phyloP scores from a whole-genome alignment of 495 filamentous ascomycete species.

The Cercophora samala region DNA sequence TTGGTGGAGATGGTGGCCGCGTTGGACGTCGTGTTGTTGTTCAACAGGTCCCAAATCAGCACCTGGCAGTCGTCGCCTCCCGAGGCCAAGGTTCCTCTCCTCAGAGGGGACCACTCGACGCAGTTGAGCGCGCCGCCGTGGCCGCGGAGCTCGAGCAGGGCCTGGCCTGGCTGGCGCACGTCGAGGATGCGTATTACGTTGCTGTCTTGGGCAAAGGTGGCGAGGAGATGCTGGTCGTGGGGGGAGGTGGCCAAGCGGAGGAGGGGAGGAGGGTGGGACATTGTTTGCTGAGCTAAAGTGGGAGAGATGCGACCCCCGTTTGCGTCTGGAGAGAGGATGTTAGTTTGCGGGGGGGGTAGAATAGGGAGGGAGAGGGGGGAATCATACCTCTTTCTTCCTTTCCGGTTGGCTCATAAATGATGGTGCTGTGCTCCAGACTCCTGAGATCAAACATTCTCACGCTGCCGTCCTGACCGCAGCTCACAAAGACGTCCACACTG shows the following conservation, averaged over 20 bases:
- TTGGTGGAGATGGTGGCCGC: slow-evolving; percentile 38
- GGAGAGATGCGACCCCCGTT: slow-evolving; percentile 56
- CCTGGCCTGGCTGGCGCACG: slow-evolving; percentile 93
- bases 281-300: slow-evolving; percentile 66
- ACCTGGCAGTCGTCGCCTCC: slow-evolving; percentile 90
- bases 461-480: slow-evolving; percentile 95
- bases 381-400: slow-evolving; percentile 77
- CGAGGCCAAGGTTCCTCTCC: slow-evolving; percentile 83
- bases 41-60: slow-evolving; percentile 89
- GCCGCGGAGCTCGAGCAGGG: slow-evolving; percentile 89
- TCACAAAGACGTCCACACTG: slow-evolving; percentile 94
- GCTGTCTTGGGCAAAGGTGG: slow-evolving; percentile 92
- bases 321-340: slow-evolving; percentile 33
- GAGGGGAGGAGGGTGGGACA: slow-evolving; percentile 77
- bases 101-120: slow-evolving; percentile 89
- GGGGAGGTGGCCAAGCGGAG: slow-evolving; percentile 89
- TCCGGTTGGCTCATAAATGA: slow-evolving; percentile 95
- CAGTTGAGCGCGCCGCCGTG: slow-evolving; percentile 82
- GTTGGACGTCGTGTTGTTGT: slow-evolving; percentile 47
- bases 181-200: slow-evolving; percentile 93
- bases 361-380: not conserved
- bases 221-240: slow-evolving; percentile 91
- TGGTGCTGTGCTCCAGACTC: slow-evolving; percentile 95
- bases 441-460: slow-evolving; percentile 98
- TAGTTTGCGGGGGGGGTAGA: slow-evolving; percentile 14